Evolutionary conservation across 768 basidiomycete species (phyloP).

Genomic region (Lactarius sanguifluus): DNA sequence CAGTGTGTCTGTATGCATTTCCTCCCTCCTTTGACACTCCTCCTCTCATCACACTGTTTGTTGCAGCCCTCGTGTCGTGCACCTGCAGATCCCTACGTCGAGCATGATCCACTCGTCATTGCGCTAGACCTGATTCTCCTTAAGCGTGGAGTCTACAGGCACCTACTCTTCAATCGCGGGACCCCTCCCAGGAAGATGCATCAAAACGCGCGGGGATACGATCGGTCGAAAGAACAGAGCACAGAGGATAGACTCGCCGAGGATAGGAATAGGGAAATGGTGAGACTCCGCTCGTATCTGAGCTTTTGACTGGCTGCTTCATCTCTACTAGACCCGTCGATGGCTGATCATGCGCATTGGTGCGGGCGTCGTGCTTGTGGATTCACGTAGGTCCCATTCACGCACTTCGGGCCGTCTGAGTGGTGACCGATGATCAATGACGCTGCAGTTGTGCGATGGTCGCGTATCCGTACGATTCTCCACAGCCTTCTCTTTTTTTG

Average conservation of each 20-base stretch:
- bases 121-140: slow-evolving; percentile 79
- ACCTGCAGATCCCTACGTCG: slow-evolving; percentile 87
- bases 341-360: slow-evolving; percentile 59
- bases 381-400: slow-evolving; percentile 59
- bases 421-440: slow-evolving; percentile 6
- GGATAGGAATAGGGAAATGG: slow-evolving; percentile 18
- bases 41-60: slow-evolving; percentile 20
- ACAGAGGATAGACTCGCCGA: slow-evolving; percentile 35
- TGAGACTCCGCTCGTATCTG: background rate
- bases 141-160: slow-evolving; percentile 78
- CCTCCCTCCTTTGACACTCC: background rate
- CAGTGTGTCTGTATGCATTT: slow-evolving; percentile 63
- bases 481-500: background rate
- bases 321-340: slow-evolving; percentile 53
- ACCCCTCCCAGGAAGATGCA: slow-evolving; percentile 54
- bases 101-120: slow-evolving; percentile 72
- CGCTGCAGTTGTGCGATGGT: slow-evolving; percentile 74
- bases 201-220: background rate
- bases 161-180: slow-evolving; percentile 79
- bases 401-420: slow-evolving; percentile 10
- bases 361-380: slow-evolving; percentile 55
- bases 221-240: slow-evolving; percentile 3
- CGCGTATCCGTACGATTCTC: slow-evolving; percentile 53
- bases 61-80: slow-evolving; percentile 55
- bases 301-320: background rate